Evolutionary conservation across 768 basidiomycete species (phyloP).

Genomic region (Serendipita sp.): DNA sequence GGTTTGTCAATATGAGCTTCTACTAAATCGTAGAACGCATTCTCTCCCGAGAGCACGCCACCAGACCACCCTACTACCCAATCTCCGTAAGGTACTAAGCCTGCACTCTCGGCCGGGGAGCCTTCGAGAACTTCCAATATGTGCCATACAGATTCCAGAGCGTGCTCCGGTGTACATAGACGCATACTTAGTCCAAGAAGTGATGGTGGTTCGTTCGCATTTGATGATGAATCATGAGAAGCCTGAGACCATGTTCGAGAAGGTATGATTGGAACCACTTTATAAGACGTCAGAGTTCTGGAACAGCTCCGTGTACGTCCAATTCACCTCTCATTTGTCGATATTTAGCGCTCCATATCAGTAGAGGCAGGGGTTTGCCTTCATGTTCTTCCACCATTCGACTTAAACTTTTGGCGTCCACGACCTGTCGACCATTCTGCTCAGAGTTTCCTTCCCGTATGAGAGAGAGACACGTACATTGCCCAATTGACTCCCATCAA

Average conservation of each 20-base stretch:
- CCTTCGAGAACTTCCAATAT: constrained; percentile 94
- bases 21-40: constrained; percentile 91
- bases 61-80: constrained; percentile 87
- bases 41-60: constrained; percentile 76
- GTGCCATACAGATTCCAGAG: constrained; percentile 93
- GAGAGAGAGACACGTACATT: constrained; percentile 17
- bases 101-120: constrained; percentile 89
- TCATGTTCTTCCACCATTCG: constrained; percentile 72
- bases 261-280: constrained; percentile 73
- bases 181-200: constrained; percentile 89
- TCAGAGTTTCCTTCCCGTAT: constrained; percentile 23
- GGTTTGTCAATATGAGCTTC: constrained; percentile 92
- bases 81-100: constrained; percentile 78
- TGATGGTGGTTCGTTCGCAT: constrained; percentile 42
- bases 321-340: constrained; percentile 48
- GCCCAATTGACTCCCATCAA: constrained; percentile 43
- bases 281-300: not conserved
- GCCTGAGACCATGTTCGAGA: constrained; percentile 62
- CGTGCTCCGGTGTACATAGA: constrained; percentile 76
- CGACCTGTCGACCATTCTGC: not conserved
- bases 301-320: not conserved
- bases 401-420: constrained; percentile 59
- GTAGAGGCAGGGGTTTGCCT: constrained; percentile 45
- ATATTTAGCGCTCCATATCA: constrained; percentile 75
- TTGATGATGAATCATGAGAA: no score